Evolutionary conservation across 768 basidiomycete genomes (phyloP).

Genomic region (Lenzites betulinus): DNA sequence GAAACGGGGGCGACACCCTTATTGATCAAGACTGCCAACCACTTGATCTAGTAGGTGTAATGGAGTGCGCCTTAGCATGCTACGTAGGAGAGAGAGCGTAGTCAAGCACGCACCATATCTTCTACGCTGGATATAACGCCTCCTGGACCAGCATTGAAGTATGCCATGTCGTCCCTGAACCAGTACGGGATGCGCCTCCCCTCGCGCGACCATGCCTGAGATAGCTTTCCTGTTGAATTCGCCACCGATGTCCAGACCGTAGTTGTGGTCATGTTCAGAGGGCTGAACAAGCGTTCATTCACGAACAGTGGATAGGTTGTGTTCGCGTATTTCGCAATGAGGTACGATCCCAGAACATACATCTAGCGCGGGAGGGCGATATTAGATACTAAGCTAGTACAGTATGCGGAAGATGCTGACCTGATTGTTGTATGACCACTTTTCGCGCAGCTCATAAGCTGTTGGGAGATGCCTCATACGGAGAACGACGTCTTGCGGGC

Average conservation of each 20-base stretch:
- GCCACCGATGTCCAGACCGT: slow-evolving; percentile 43
- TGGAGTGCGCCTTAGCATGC: too few relatives aligned
- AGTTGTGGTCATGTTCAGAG: slow-evolving; percentile 43
- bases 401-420: slow-evolving; percentile 20
- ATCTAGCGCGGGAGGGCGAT: slow-evolving; percentile 33
- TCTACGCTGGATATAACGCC: slow-evolving; percentile 45
- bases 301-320: slow-evolving; percentile 43
- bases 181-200: slow-evolving; percentile 40
- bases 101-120: slow-evolving; percentile 48
- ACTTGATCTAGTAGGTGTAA: slow-evolving; percentile 43
- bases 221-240: slow-evolving; percentile 33
- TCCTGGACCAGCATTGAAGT: slow-evolving; percentile 40
- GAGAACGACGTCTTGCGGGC: slow-evolving; percentile 25
- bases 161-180: slow-evolving; percentile 33
- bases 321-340: slow-evolving; percentile 38
- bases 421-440: slow-evolving; percentile 43
- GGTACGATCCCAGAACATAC: slow-evolving; percentile 39
- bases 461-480: slow-evolving; percentile 36
- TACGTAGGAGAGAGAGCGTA: too few relatives aligned
- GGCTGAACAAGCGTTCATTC: slow-evolving; percentile 42
- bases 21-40: slow-evolving; percentile 42
- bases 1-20: slow-evolving; percentile 36
- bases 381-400: not conserved
- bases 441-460: slow-evolving; percentile 40
- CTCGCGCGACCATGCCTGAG: slow-evolving; percentile 35